These are phyloP conservation scores for Aureobasidium sp. DNA, from an alignment of 2,329 filamentous ascomycete genomes.

Conservation along the genomic window DNA sequence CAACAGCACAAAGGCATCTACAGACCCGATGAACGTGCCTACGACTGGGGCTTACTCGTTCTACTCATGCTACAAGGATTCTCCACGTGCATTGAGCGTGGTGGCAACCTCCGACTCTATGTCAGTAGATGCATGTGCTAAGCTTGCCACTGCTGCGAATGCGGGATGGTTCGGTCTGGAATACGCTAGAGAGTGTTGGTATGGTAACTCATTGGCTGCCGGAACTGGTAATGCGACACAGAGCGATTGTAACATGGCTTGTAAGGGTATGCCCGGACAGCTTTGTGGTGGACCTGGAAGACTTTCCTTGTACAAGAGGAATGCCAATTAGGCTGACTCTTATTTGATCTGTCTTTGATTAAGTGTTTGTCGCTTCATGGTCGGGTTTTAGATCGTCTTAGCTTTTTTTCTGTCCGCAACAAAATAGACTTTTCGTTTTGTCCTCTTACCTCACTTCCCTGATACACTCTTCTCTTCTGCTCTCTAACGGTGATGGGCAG, in stretches of 20 bases:
- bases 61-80: slow-evolving; percentile 9
- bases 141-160: slow-evolving; percentile 32
- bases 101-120: slow-evolving; percentile 30
- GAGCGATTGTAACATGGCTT: slow-evolving; percentile 30
- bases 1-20: not conserved
- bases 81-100: not conserved
- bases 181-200: slow-evolving; percentile 41
- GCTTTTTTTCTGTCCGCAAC: too few relatives aligned
- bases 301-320: slow-evolving; percentile 28
- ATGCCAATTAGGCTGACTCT: not conserved
- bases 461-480: too few relatives aligned
- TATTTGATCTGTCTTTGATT: too few relatives aligned
- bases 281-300: slow-evolving; percentile 30
- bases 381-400: too few relatives aligned
- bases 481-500: too few relatives aligned
- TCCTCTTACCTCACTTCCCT: too few relatives aligned
- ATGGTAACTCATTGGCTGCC: slow-evolving; percentile 20
- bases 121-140: slow-evolving; percentile 43
- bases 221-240: slow-evolving; percentile 5
- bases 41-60: not conserved
- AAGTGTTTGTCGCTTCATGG: too few relatives aligned
- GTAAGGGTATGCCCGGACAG: slow-evolving; percentile 30
- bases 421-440: too few relatives aligned
- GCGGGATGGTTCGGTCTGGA: slow-evolving; percentile 40
- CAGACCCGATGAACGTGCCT: not conserved